These are phyloP conservation scores for Isoetes taiwanensis DNA, from an alignment of 75 land plant genomes.

Conservation along the genomic window DNA sequence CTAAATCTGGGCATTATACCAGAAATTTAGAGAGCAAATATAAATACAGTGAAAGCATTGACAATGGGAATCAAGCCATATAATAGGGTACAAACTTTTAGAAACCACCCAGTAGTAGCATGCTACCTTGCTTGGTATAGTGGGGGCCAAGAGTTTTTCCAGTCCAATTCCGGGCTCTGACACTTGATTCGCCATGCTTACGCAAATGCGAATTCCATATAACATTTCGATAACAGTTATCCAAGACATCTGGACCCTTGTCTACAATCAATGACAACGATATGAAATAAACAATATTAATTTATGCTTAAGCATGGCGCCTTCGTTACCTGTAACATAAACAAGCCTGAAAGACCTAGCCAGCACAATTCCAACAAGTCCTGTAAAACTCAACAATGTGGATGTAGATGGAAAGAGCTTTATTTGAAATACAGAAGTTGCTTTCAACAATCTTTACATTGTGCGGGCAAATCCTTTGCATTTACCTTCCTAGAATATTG, in stretches of 20 bases:
- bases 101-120: no score
- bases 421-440: no score
- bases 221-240: slow-evolving; percentile 58
- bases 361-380: slow-evolving; percentile 59
- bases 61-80: no score
- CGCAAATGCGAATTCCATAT: slow-evolving; percentile 33
- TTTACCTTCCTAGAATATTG: no score
- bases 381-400: slow-evolving; percentile 22
- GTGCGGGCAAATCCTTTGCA: no score
- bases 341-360: slow-evolving; percentile 46
- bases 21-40: no score
- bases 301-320: no score
- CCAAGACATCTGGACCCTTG: slow-evolving; percentile 40
- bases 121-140: no score
- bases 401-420: not conserved
- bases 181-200: slow-evolving; percentile 12
- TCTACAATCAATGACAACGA: slow-evolving; percentile 29
- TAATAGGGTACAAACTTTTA: no score
- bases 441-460: not conserved
- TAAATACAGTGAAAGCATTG: no score
- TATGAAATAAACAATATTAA: no score
- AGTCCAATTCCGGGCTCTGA: slow-evolving; percentile 73
- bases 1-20: no score
- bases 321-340: slow-evolving; percentile 75
- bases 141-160: slow-evolving; percentile 81